These are phyloP conservation scores for Aspergillus ochraceoroseus DNA, from an alignment of 2,329 filamentous ascomycete genomes.

Conservation along the genomic window DNA sequence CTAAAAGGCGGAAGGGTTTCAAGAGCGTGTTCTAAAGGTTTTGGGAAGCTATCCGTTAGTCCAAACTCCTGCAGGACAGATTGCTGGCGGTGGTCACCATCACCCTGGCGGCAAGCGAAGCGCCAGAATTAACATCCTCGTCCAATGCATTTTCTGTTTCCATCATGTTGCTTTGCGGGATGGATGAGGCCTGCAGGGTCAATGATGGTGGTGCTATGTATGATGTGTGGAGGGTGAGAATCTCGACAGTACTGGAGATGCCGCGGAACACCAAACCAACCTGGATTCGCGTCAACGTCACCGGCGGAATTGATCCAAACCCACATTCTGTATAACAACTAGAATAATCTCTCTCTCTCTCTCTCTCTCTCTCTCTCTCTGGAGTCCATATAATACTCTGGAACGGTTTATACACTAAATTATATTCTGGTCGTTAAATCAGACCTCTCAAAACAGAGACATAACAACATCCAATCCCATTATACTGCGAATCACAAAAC, in stretches of 20 bases:
- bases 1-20: slow-evolving; percentile 51
- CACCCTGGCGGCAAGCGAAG: slow-evolving; percentile 11
- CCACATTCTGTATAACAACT: too few species aligned
- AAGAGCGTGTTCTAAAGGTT: slow-evolving; percentile 50
- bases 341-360: too few species aligned
- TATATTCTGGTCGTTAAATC: neutral
- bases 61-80: slow-evolving; percentile 1
- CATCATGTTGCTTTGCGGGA: slow-evolving; percentile 11
- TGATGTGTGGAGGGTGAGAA: neutral
- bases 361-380: too few species aligned
- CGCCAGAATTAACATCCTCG: slow-evolving; percentile 10
- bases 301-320: neutral
- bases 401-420: neutral
- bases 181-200: neutral
- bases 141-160: slow-evolving; percentile 14
- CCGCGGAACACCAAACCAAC: too few species aligned
- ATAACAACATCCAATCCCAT: slow-evolving; percentile 12
- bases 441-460: too few species aligned
- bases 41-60: slow-evolving; percentile 19
- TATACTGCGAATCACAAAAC: slow-evolving; percentile 14
- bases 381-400: too few species aligned
- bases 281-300: slow-evolving; percentile 18
- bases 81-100: slow-evolving; percentile 16
- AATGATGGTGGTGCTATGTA: neutral
- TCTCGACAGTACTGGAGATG: neutral